A percentile compares a stretch with the other conserved stretches of the same genome.
These are phyloP conservation scores for Gloeopeniophorella convolvens DNA, from an alignment of 768 basidiomycete species.

Conservation along the genomic window DNA sequence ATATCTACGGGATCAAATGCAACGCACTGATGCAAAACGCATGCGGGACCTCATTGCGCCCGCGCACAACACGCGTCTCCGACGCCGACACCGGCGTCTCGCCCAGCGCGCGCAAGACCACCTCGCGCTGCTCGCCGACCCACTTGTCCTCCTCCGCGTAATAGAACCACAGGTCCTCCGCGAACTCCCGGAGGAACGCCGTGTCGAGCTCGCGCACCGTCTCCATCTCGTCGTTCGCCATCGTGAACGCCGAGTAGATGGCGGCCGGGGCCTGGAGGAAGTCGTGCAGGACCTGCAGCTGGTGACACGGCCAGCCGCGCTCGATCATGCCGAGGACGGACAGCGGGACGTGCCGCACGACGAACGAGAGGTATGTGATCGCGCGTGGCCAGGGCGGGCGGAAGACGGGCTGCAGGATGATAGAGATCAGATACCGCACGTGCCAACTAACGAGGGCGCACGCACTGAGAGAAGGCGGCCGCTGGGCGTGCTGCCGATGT, in stretches of 20 bases:
- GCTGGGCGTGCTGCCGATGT: constrained; percentile 60
- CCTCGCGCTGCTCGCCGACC: constrained; percentile 53
- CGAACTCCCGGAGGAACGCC: constrained; percentile 33
- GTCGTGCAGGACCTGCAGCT: constrained; percentile 39
- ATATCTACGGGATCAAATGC: neutral
- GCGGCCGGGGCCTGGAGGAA: constrained; percentile 46
- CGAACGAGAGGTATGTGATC: constrained; percentile 39
- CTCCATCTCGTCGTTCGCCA: constrained; percentile 68
- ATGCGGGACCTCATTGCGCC: constrained; percentile 49
- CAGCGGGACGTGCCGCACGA: constrained; percentile 35
- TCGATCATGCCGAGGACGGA: constrained; percentile 39
- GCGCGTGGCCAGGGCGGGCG: constrained; percentile 38
- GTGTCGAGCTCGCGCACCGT: constrained; percentile 48
- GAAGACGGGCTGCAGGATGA: constrained; percentile 39
- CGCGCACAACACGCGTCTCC: constrained; percentile 37
- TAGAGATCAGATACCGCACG: neutral
- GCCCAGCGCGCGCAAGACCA: constrained; percentile 30
- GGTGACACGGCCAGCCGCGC: constrained; percentile 43
- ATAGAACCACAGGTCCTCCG: constrained; percentile 43
- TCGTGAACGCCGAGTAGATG: constrained; percentile 47
- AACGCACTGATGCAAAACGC: constrained; percentile 68
- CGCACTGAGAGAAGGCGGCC: constrained; percentile 53
- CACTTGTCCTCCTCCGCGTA: constrained; percentile 62
- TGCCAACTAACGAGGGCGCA: constrained; percentile 6
- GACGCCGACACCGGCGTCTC: constrained; percentile 37